Evolutionary conservation across 2,329 filamentous ascomycete species (phyloP).

Genomic region (Fusarium proliferatum): DNA sequence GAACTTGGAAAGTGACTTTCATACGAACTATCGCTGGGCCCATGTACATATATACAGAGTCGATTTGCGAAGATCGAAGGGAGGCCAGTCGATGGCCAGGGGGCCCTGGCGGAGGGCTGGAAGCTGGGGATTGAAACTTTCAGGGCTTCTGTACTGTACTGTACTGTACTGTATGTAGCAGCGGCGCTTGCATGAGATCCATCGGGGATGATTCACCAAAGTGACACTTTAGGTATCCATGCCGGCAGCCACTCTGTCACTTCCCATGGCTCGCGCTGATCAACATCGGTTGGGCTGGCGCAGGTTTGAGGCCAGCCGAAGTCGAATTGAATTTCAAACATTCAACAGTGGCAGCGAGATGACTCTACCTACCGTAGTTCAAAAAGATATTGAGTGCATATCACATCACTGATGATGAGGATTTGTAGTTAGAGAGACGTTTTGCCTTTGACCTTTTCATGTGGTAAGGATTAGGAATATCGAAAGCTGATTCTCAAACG

Average conservation of each 20-base stretch:
- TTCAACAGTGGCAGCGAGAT: neutral
- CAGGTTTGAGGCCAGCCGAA: constrained; percentile 29
- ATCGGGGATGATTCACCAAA: constrained; percentile 36
- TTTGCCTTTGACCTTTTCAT: neutral
- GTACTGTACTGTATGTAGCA: neutral
- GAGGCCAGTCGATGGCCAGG: constrained; percentile 12
- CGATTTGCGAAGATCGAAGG: constrained; percentile 44
- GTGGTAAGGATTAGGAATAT: neutral
- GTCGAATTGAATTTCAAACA: constrained; percentile 12
- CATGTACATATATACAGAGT: constrained; percentile 2
- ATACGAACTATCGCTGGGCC: constrained; percentile 9
- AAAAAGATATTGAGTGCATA: neutral
- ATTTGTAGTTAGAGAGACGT: neutral
- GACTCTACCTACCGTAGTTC: neutral
- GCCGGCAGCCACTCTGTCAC: constrained; percentile 37
- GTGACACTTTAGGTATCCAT: constrained; percentile 30
- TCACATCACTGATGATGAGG: constrained; percentile 2
- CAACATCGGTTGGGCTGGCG: constrained; percentile 28
- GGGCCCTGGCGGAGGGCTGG: neutral
- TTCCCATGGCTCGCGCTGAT: constrained; percentile 39
- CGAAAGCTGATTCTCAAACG: neutral
- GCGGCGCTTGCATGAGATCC: constrained; percentile 39
- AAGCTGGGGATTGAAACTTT: constrained; percentile 12
- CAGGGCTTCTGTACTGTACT: neutral
- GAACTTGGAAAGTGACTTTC: constrained; percentile 8